phyloP scores from a whole-genome alignment of 169 alveolate species.

The Cryptosporidium tyzzeri region DNA sequence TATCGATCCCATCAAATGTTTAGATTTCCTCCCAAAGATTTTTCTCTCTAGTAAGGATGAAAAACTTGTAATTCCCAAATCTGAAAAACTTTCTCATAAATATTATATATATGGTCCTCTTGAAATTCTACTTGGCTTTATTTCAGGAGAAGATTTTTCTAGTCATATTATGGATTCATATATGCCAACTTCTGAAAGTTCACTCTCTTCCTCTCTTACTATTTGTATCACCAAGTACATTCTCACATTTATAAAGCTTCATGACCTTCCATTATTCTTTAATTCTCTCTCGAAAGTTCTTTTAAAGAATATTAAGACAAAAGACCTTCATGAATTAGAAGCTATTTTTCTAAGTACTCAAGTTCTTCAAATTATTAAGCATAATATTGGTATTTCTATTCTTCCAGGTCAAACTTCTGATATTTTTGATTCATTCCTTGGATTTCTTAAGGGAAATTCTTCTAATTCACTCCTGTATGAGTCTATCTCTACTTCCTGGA shows the following conservation, averaged over 20 bases:
- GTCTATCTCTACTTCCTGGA: conserved; percentile 20
- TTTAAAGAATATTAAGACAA: neutral
- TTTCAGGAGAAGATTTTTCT: neutral
- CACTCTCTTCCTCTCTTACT: neutral
- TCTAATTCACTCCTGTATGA: neutral
- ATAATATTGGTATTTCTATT: neutral
- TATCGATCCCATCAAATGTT: conserved; percentile 27
- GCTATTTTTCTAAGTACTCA: neutral
- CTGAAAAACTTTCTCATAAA: neutral
- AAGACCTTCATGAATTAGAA: neutral
- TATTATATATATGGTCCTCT: neutral
- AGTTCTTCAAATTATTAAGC: neutral
- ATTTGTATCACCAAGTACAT: conserved; percentile 21
- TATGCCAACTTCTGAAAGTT: neutral
- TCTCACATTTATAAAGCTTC: conserved; percentile 38
- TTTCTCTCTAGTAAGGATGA: neutral
- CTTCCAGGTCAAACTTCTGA: conserved; percentile 36
- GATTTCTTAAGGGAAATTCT: neutral
- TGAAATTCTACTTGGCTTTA: neutral
- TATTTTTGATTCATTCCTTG: conserved; percentile 27
- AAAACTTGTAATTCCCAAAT: neutral
- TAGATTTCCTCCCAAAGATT: conserved; percentile 6
- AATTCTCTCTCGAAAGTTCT: neutral
- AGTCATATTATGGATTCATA: neutral
- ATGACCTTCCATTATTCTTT: conserved; percentile 34